Percentiles rank a stretch among this genome's conserved stretches.
Evolutionary conservation across 2,329 filamentous ascomycete species (phyloP).

Genomic region (Diaporthe velutina): DNA sequence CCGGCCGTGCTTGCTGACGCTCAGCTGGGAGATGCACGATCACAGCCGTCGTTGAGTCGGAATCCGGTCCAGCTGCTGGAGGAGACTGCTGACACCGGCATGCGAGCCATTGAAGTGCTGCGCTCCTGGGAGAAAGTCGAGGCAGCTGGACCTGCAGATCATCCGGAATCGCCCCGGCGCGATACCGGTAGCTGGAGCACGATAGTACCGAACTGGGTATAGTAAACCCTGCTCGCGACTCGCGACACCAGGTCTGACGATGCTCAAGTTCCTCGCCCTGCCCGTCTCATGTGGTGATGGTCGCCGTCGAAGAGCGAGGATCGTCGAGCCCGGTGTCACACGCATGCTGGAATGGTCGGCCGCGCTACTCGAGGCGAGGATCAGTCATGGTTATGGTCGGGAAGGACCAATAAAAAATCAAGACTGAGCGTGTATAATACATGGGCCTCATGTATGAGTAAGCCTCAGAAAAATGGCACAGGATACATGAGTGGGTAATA

Average conservation of each 20-base stretch:
- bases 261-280: neutral
- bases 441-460: neutral
- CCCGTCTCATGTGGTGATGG: neutral
- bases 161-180: neutral
- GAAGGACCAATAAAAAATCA: neutral
- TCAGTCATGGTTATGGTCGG: too few relatives aligned
- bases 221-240: neutral
- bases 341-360: neutral
- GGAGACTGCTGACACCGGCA: too few relatives aligned
- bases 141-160: too few relatives aligned
- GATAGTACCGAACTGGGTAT: too few relatives aligned
- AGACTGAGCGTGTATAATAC: neutral
- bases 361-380: neutral
- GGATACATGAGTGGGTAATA: neutral
- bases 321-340: neutral
- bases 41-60: neutral
- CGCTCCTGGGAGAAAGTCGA: neutral
- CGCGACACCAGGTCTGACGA: neutral
- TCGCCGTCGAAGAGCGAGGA: neutral
- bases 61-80: neutral
- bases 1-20: neutral
- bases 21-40: neutral
- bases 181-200: neutral
- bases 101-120: neutral
- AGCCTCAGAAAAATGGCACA: neutral